Base-by-base conservation (phyloP, 129 eudicot genomes). In the Tanacetum coccineum region DNA sequence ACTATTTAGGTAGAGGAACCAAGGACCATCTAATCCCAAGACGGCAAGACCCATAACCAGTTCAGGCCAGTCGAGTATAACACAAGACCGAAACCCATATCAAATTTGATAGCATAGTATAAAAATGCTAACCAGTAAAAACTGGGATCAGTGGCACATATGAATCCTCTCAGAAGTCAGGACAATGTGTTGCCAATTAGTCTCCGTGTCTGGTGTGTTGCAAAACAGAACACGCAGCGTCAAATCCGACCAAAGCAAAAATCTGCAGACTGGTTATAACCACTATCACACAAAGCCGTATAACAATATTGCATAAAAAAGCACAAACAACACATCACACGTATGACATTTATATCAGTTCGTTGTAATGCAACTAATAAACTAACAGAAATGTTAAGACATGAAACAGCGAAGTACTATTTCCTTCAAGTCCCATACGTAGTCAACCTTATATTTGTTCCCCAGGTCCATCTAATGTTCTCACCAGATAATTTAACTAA, bases 361-460 rank as follows among this genome's bases (percentile, higher is more conserved):
- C 14, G 63, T 14, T 17, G 10, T 9, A 49, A 22, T 55, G 46
- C 25, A 9, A 46, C 66, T 65, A 65, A 74, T 2, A 53, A 13
- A 73, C 12, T 3, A 59, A 62, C 25, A 62, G 20, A 52, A 75
- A 26, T 3, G 5, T 25, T 17, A 47, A 13, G 48, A 59, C 50
- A 52, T 42, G 74, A 62, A 76, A 76, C 64, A 76, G 80, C 59
- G 60, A 76, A 61, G 66, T 69, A 61, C 66, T 76, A 76, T 76
- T 68, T 69, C 75, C 70, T 40, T 67, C 74, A 40, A 13, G 78
- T 74, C 45, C 72, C 66, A 66, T 19, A 64, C 39, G 58, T 10
- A 46, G 32, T 53, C 46, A 67, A 66, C 52, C 60, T 66, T 49
- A 30, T 51, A 17, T 9, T 25, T 13, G 76, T 60, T 71, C 61